Percentiles rank a stretch among this genome's conserved stretches.
These are phyloP conservation scores for Tuber borchii DNA, from an alignment of 495 filamentous ascomycete genomes.

Conservation along the genomic window DNA sequence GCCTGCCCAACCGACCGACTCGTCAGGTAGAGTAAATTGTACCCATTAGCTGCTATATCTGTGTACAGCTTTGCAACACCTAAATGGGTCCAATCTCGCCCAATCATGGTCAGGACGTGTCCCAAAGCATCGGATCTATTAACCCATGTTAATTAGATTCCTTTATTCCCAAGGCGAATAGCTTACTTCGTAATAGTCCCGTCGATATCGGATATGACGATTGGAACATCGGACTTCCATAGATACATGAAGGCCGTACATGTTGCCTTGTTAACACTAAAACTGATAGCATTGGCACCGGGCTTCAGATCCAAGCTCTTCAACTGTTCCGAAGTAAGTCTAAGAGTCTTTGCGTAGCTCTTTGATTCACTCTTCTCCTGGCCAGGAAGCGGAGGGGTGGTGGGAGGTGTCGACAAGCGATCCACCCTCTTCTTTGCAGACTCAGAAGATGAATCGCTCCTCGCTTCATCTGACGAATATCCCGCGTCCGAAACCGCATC, in stretches of 20 bases:
- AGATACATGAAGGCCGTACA: conserved; percentile 88
- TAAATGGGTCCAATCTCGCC: conserved; percentile 94
- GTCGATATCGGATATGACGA: conserved; percentile 98
- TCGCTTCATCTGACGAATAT: conserved; percentile 74
- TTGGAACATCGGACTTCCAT: conserved; percentile 80
- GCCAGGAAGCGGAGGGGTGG: conserved; percentile 59
- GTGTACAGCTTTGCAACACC: conserved; percentile 96
- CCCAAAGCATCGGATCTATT: conserved; percentile 79
- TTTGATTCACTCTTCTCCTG: conserved; percentile 49
- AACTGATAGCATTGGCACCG: conserved; percentile 85
- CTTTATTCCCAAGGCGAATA: neutral
- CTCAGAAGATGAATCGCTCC: conserved; percentile 39
- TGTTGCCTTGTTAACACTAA: conserved; percentile 89
- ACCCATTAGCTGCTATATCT: conserved; percentile 91
- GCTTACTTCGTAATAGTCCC: conserved; percentile 90
- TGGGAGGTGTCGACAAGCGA: conserved; percentile 57
- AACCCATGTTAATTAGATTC: conserved; percentile 3
- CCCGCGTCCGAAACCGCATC: conserved; percentile 79
- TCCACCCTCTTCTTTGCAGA: conserved; percentile 32
- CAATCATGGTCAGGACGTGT: conserved; percentile 97
- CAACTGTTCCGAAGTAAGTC: conserved; percentile 92
- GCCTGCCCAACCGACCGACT: conserved; percentile 89
- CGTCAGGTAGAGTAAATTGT: conserved; percentile 97
- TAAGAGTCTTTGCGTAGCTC: conserved; percentile 93
- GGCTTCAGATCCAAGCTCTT: conserved; percentile 76